Evolutionary conservation across 169 alveolate genomes (phyloP), one percentile per base, ranked within the genome.

Genomic region (Eimeria necatrix): DNA sequence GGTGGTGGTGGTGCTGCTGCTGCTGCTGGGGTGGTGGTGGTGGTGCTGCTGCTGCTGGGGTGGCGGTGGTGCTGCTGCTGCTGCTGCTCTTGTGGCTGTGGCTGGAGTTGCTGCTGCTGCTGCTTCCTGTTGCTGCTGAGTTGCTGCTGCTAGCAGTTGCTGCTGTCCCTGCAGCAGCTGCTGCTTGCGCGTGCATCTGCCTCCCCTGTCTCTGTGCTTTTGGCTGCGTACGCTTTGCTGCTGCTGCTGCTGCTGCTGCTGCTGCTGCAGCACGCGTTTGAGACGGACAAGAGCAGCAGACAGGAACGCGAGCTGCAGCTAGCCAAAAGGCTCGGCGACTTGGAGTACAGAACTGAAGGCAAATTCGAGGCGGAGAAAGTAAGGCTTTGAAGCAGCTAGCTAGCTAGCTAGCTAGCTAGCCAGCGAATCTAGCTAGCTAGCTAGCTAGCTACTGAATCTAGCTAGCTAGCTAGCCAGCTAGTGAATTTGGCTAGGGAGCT

Each of bases 291-390:
- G 41, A 24, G 14, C 41, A 4, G 61, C 24, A 46, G 97, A 26
- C 91, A 73, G 48, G 97, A 95, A 52, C 16, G 97, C 20, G 97
- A 95, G 76, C 59, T 91, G 22, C 85, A 32, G 87, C 80, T 95
- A 4, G 94, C 93, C 26, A 95, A 95, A 83, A 18, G 97, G 22
- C 41, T 95, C 4, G 91, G 94, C 9, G 96, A 95, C 26, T 81
- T 88, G 32, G 96, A 95, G 80, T 64, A 76, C 60, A 24, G 80
- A 4, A 64, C 94, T 10, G 96, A 95, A 41, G 87, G 64, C 1
- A 73, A 56, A 56, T 83, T 95, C 22, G 96, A 95, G 61, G 88
- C 86, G 24, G 95, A 91, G 22, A 94, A 86, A n/a, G 96, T 93
- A 59, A 53, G 59, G 12, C n/a, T n/a, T n/a, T n/a, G n/a, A n/a